Conservation (phyloP, 78 protist genomes). For the Dictyostelium intermedium region DNA sequence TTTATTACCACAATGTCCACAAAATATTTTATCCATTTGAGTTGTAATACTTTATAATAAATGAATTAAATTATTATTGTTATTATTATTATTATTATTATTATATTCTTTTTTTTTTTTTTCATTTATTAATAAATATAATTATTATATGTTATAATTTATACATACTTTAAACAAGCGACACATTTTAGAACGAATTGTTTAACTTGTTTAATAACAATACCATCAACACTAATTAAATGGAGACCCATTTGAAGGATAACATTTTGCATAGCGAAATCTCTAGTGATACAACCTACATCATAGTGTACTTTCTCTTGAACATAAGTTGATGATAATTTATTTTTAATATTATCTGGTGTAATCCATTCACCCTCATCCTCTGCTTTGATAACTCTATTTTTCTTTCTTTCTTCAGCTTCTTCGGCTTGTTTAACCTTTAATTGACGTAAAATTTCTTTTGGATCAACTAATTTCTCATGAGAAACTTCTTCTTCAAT, state of each 20-base stretch:
- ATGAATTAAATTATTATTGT: neutral
- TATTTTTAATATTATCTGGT: constrained; percentile 76
- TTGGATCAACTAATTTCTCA: constrained; percentile 19
- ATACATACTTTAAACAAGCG: constrained; percentile 85
- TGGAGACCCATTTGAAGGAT: constrained; percentile 87
- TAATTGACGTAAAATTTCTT: constrained; percentile 5
- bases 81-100: no score
- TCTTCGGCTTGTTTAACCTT: constrained; percentile 50
- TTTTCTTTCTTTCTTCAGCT: constrained; percentile 47
- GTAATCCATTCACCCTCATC: constrained; percentile 93
- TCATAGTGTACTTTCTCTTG: neutral
- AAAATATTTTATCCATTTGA: constrained; percentile 55
- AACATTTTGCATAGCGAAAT: constrained; percentile 93
- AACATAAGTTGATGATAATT: neutral
- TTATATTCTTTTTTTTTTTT: no score
- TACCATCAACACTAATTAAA: constrained; percentile 84
- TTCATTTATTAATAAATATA: neutral
- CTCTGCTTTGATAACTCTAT: neutral
- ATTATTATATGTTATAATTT: neutral
- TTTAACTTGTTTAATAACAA: constrained; percentile 75
- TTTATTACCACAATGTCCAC: constrained; percentile 56
- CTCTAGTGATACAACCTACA: constrained; percentile 88
- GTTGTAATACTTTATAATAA: constrained; percentile 18
- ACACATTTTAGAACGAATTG: constrained; percentile 90
- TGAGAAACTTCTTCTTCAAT: neutral